Evolutionary conservation across 2,329 filamentous ascomycete species (phyloP), one percentile per base, ranked within the genome.

Genomic region (Alternaria sp.): DNA sequence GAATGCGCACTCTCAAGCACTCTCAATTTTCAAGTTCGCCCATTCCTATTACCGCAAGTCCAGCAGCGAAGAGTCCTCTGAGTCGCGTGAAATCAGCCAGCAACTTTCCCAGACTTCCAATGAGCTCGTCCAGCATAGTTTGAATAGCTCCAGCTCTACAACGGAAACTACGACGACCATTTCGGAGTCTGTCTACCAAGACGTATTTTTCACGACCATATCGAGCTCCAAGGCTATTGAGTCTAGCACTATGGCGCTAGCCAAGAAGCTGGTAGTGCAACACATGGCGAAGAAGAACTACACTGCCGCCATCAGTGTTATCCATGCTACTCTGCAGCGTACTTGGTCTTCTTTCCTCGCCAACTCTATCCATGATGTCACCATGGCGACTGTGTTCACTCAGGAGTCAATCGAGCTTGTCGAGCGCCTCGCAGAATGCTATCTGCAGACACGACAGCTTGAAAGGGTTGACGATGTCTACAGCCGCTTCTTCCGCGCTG

Each of bases 291-390:
- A 84, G 70, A 79, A 79, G 61, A 78, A 82, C 34, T 85, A 80
- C 75, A 76, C 77, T 4, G 81, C 84, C 55, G 82, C 83, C 4
- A 80, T 81, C 24, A 77, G 72, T 1, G 71, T 83, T n/a, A 76
- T 84, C 36, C 81, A 82, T 52, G 74, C 73, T 22, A 80, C 83
- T 9, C 69, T 86, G 30, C 76, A 78, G 39, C 74, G 76, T 5
- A 78, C 81, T 4, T 85, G 84, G 83, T 76, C 80, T 1, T 79
- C 79, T 0, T 76, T 86, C 55, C 80, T 85, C 47, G 76, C 80
- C 12, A 73, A 75, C 18, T 82, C 80, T 0, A 70, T 82, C 20
- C 54, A 82, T 32, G 79, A 83, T 57, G 80, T 85, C 1, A 74
- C 74, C 1, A 74, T 84, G 30, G 80, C 82, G 0, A 66, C 74